Percentiles rank a stretch among this genome's conserved stretches.
These are phyloP conservation scores for Neocatenulostroma microsporum DNA, from an alignment of 2,329 filamentous ascomycete species.

Conservation along the genomic window DNA sequence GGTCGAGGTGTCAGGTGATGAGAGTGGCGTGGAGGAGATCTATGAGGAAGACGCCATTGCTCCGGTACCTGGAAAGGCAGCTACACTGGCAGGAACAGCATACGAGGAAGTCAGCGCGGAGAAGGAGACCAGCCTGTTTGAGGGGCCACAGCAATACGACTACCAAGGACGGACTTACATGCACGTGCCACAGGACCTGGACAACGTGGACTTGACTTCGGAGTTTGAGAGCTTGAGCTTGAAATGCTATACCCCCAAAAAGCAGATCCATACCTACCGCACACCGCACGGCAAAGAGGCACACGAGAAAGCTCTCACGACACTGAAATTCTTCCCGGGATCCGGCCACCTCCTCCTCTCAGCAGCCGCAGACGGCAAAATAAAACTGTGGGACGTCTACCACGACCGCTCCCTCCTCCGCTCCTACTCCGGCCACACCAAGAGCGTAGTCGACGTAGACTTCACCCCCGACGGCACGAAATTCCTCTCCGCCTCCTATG, in stretches of 20 bases:
- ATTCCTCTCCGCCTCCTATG: conserved; percentile 87
- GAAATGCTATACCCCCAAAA: conserved; percentile 73
- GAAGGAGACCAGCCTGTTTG: conserved; percentile 75
- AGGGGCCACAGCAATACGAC: conserved; percentile 74
- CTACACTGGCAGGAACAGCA: conserved; percentile 44
- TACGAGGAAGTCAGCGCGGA: conserved; percentile 40
- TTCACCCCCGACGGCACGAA: conserved; percentile 77
- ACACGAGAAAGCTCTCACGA: conserved; percentile 72
- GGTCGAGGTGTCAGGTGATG: conserved; percentile 61
- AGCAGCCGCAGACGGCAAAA: conserved; percentile 78
- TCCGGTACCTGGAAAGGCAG: conserved; percentile 47
- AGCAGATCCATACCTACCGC: conserved; percentile 84
- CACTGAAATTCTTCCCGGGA: conserved; percentile 78
- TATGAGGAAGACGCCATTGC: conserved; percentile 67
- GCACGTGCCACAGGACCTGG: conserved; percentile 89
- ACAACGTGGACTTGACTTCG: conserved; percentile 70
- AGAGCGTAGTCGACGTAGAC: conserved; percentile 79
- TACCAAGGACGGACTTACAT: conserved; percentile 96
- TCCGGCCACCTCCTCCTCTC: conserved; percentile 86
- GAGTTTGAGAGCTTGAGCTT: conserved; percentile 60
- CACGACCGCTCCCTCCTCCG: conserved; percentile 81
- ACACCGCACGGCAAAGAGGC: conserved; percentile 40
- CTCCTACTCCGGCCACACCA: conserved; percentile 84
- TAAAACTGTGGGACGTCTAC: conserved; percentile 93
- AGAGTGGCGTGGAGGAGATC: conserved; percentile 64